Evolutionary conservation across 202 grass and related monocot genomes (phyloP).

Genomic region (Bolboschoenoplectus hybrid): DNA sequence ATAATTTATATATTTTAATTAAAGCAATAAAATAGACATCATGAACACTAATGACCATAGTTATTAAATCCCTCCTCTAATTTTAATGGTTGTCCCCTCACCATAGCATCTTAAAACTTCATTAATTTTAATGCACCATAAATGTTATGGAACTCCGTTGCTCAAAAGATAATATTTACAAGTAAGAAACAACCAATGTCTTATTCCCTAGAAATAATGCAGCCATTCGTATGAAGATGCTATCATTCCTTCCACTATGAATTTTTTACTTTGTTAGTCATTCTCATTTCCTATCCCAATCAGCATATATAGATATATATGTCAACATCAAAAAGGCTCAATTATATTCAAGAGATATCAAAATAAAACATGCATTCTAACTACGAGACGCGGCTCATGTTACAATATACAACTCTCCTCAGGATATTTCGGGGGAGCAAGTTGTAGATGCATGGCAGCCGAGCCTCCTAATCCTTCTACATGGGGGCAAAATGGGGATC

Average conservation of each 20-base stretch:
- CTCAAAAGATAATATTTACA: background rate
- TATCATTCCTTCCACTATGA: background rate
- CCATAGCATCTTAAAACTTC: background rate
- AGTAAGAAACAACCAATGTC: background rate
- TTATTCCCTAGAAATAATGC: background rate
- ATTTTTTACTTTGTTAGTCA: background rate
- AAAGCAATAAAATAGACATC: no score
- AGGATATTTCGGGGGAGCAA: background rate
- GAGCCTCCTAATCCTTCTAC: conserved; percentile 37
- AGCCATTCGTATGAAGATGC: background rate
- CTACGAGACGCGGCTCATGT: background rate
- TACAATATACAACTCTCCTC: background rate
- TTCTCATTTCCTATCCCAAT: conserved; percentile 28
- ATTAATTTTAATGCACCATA: background rate
- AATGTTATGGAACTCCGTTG: no score
- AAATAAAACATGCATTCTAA: background rate
- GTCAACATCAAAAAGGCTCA: background rate
- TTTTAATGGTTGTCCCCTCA: no score
- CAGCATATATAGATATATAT: background rate
- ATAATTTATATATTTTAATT: no score
- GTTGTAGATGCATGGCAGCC: background rate
- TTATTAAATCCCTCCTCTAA: no score
- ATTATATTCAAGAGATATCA: conserved; percentile 25
- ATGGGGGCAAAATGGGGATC: conserved; percentile 59
- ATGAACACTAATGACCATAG: no score